These are phyloP conservation scores for Ambrosiella xylebori DNA, from an alignment of 2,329 filamentous ascomycete species.

Conservation along the genomic window DNA sequence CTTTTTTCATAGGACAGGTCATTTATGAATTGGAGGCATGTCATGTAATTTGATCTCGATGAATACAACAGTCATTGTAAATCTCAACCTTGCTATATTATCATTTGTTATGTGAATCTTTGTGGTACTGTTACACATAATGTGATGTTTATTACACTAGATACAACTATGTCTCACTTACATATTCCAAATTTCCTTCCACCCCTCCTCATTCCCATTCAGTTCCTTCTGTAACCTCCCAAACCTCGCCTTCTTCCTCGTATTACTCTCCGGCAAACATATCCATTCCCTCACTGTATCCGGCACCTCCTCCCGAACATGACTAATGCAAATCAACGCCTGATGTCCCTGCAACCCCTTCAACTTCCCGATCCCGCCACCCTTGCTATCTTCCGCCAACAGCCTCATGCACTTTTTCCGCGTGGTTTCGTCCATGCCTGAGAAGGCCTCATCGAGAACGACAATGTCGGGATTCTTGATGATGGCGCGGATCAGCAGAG, in stretches of 20 bases:
- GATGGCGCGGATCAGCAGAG: constrained; percentile 67
- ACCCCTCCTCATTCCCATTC: constrained; percentile 36
- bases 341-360: constrained; percentile 51
- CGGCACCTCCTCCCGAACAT: constrained; percentile 80
- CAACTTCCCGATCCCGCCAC: constrained; percentile 26
- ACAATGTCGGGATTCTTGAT: constrained; percentile 69
- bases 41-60: not conserved
- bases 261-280: constrained; percentile 62
- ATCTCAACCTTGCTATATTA: not conserved
- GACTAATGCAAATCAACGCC: constrained; percentile 81
- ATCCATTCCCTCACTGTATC: constrained; percentile 70
- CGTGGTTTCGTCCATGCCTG: constrained; percentile 63
- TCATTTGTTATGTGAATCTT: too few species aligned
- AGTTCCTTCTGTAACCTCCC: constrained; percentile 47
- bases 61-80: not conserved
- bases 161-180: constrained; percentile 5
- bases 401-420: constrained; percentile 80
- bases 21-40: too few species aligned
- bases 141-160: not conserved
- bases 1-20: too few species aligned
- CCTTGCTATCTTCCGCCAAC: constrained; percentile 30
- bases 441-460: constrained; percentile 75
- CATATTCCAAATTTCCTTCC: constrained; percentile 48
- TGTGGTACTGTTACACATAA: not conserved
- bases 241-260: constrained; percentile 41